Base-by-base conservation (phyloP, 495 filamentous ascomycete genomes). In the Aspergillus sclerotioniger region DNA sequence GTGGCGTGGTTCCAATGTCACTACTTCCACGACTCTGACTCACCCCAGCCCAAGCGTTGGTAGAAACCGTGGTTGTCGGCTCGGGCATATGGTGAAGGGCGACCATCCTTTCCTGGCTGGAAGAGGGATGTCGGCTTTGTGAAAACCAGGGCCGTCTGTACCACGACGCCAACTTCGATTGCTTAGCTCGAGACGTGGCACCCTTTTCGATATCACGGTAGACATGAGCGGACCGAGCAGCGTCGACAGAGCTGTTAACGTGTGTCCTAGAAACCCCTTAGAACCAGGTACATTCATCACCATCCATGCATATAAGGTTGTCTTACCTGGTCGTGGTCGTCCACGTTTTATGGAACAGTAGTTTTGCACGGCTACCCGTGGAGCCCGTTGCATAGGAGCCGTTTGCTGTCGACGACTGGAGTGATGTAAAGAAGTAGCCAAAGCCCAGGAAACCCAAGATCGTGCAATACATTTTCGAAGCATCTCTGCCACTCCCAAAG, bases 401-500 rank as follows among this genome's bases (percentile, higher is more conserved):
- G 56, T 48, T 60, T 3, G 67, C 62, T 3, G 61, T 48, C 6
- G 64, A 51, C 29, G 33, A 44, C 1, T 59, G 50, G 0, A 68
- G 41, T 3, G 58, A 16, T 9, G 57, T 57, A 56, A 70, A 69
- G 50, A 59, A 72, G 28, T 63, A 60, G 16, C 64, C 66, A 17
- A 75, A 56, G 15, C 67, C 73, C 48, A 71, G 53, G 48, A 47
- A 58, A 53, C 67, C 59, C 58, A 68, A 55, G 35, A 68, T 77
- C 3, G 65, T 67, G 52, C 84, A 80, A 68, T 97, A 96, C 71
- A 88, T 84, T 45, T 80, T 79, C n/a, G 81, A 71, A 4, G 89
- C 90, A 56, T 96, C 93, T 19, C 74, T 76, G 15, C 90, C 91
- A 15, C 87, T 82, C 29, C 94, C 94, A 65, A 96, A 96, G 76